phyloP scores from a whole-genome alignment of 2,329 filamentous ascomycete species.

The Monilinia vaccinii-corymbosi region DNA sequence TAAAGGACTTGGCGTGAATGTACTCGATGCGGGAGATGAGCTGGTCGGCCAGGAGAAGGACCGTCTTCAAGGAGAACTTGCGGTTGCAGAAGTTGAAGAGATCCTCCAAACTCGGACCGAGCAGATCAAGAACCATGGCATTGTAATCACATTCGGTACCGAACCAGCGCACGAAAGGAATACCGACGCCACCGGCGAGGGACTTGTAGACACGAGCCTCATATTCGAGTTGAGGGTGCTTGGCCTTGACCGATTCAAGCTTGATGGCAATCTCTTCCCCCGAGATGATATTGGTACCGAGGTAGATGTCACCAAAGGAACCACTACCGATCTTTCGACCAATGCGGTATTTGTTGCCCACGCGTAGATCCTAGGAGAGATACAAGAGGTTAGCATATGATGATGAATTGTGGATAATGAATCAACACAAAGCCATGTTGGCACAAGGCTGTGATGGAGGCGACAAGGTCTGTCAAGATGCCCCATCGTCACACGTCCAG shows the following conservation, averaged over 20 bases:
- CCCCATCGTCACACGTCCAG: neutral
- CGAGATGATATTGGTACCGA: constrained; percentile 99
- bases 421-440: constrained; percentile 7
- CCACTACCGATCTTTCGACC: constrained; percentile 98
- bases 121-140: constrained; percentile 96
- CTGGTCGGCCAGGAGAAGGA: constrained; percentile 91
- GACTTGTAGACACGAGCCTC: constrained; percentile 89
- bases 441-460: constrained; percentile 22
- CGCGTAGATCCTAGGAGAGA: constrained; percentile 75
- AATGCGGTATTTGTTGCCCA: constrained; percentile 99
- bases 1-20: constrained; percentile 99
- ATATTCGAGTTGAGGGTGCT: constrained; percentile 98
- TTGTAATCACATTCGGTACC: constrained; percentile 99
- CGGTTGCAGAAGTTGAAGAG: constrained; percentile 99
- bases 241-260: constrained; percentile 98
- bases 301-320: constrained; percentile 96
- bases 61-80: constrained; percentile 98
- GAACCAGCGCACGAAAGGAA: constrained; percentile 99
- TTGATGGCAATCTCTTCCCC: constrained; percentile 99
- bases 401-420: neutral
- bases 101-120: constrained; percentile 92
- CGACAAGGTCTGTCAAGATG: constrained; percentile 3
- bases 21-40: constrained; percentile 99
- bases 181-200: constrained; percentile 92
- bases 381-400: constrained; percentile 19